A percentile compares a stretch with the other conserved stretches of the same genome.
Evolutionary conservation across 805 yeast species (phyloP).

Genomic region (Pichia pseudocactophila): DNA sequence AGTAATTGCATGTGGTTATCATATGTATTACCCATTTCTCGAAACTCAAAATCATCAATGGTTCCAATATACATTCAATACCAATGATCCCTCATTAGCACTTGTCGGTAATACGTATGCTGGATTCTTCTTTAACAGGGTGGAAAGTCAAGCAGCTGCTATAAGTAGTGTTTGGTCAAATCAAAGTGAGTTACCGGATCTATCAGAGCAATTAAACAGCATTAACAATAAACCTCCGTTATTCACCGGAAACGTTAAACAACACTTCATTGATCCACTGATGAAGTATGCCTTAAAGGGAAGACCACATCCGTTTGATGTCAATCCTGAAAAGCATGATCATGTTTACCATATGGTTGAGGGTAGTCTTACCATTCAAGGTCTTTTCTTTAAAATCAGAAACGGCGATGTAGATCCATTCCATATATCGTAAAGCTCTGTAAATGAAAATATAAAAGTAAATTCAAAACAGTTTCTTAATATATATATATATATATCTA

Average conservation of each 20-base stretch:
- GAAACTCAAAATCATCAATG: conserved; percentile 9
- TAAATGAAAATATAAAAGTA: too few relatives aligned
- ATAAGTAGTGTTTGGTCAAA: conserved; percentile 47
- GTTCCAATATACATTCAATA: conserved; percentile 29
- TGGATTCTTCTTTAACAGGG: conserved; percentile 37
- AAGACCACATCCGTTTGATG: conserved; percentile 15
- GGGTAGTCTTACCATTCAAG: conserved; percentile 7
- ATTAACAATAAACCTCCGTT: not conserved
- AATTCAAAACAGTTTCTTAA: too few relatives aligned
- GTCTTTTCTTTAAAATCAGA: conserved; percentile 11
- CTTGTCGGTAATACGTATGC: conserved; percentile 35
- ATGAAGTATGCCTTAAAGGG: conserved; percentile 5
- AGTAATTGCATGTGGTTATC: conserved; percentile 45
- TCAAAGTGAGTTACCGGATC: conserved; percentile 31
- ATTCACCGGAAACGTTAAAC: conserved; percentile 2
- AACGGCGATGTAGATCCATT: conserved; percentile 11
- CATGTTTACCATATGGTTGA: conserved; percentile 10
- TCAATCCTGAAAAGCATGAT: conserved; percentile 11
- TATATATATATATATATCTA: not conserved
- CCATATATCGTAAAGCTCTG: not conserved
- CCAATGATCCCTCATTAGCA: conserved; percentile 37
- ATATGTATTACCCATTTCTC: conserved; percentile 35
- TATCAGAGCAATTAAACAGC: conserved; percentile 31
- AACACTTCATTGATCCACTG: conserved; percentile 13
- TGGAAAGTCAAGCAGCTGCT: conserved; percentile 44